Evolutionary conservation across 345 rosid genomes (phyloP), one percentile per base, ranked within the genome.

Genomic region (Heritiera littoralis): DNA sequence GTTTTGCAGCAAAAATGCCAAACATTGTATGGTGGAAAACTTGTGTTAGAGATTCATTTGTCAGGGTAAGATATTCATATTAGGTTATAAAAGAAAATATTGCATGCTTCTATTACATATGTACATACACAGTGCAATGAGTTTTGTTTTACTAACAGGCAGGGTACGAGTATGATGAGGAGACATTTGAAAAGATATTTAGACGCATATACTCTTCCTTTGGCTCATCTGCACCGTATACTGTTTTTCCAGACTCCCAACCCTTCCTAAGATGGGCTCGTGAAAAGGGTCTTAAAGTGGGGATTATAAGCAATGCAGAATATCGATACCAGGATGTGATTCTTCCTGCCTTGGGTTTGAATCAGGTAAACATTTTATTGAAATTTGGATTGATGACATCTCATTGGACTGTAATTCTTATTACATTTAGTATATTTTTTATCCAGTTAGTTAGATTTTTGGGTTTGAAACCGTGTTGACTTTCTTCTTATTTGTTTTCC

Each of bases 221-320:
- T 71, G 98, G 98, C 74, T 95, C 98, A 66, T 87, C 98, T 83
- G 98, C 98, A 67, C 98, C 98, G 80, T 95, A 95, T 84, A 81
- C 84, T 6, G 60, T 91, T 72, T 95, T 95, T 76, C 84, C 91
- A 69, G 98, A 95, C 77, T 91, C 98, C 30, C 86, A 85, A 43
- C 95, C 98, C 1, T 95, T 95, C 85, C 78, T 95, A 77, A 90
- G 97, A 87, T 95, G 98, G 98, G 93, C 85, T 76, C 94, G 89
- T 4, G 79, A 66, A n/a, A 77, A 82, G 63, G 94, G 97, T 18
- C 88, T 95, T 85, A 82, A 79, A 56, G 98, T 92, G 18, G 98
- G 97, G 70, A 83, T 93, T 71, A 84, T 95, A 55, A 95, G 98
- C 85, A 88, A 95, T 81, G 93, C 98, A 0, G 98, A 93, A 66